phyloP scores from a whole-genome alignment of 192 early-diverging fungal genomes.

The Chytriomyces sp. region DNA sequence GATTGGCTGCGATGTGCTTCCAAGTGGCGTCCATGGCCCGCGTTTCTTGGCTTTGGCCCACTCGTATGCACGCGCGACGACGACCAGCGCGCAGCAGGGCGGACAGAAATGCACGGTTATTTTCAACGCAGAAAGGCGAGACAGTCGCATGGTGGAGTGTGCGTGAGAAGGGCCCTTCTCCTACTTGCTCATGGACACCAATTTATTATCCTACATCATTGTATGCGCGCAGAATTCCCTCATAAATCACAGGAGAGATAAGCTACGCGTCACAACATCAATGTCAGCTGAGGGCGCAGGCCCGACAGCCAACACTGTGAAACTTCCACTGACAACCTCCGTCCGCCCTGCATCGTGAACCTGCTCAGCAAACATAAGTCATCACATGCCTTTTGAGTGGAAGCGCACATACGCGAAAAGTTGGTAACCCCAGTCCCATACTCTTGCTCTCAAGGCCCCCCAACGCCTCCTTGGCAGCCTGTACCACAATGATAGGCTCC shows the following conservation, averaged over 20 bases:
- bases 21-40: no score
- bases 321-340: constrained; percentile 21
- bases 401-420: background rate
- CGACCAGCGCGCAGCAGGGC: no score
- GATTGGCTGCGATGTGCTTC: background rate
- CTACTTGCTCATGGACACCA: no score
- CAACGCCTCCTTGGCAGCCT: background rate
- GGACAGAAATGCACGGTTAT: no score
- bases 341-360: constrained; percentile 21
- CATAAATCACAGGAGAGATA: background rate
- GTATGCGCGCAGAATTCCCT: background rate
- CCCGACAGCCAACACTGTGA: constrained; percentile 22
- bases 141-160: no score
- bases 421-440: background rate
- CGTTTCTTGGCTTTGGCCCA: no score
- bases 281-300: background rate
- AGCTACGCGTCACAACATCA: constrained; percentile 11
- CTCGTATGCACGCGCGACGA: no score
- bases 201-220: no score
- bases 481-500: constrained; percentile 22
- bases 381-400: background rate
- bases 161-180: no score
- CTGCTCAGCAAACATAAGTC: background rate
- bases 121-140: no score
- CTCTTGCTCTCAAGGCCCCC: background rate